These are phyloP conservation scores for Parascedosporium putredinis DNA, from an alignment of 2,329 filamentous ascomycete species.

Conservation along the genomic window DNA sequence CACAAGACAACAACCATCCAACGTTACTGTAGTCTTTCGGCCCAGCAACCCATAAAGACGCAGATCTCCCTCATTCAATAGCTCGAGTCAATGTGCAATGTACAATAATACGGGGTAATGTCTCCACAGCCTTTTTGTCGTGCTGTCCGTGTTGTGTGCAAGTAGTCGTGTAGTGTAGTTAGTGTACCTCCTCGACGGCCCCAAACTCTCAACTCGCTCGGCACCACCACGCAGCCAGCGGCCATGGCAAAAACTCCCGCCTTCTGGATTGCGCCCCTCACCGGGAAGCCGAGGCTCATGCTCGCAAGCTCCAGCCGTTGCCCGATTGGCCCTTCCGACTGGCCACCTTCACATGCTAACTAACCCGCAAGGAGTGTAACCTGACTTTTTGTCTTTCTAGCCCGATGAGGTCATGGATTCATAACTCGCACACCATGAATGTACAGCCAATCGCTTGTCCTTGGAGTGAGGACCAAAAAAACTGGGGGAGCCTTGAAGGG, in stretches of 20 bases:
- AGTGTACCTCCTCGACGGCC: too few relatives aligned
- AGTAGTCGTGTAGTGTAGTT: too few relatives aligned
- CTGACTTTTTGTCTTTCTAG: neutral
- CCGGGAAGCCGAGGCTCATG: slow-evolving; percentile 3
- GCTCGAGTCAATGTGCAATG: too few relatives aligned
- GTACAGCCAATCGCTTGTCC: too few relatives aligned
- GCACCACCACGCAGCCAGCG: neutral
- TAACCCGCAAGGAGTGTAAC: slow-evolving; percentile 2
- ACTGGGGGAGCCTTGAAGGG: neutral
- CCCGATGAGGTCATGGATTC: slow-evolving; percentile 1
- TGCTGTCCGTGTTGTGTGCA: too few relatives aligned
- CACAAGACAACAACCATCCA: too few relatives aligned
- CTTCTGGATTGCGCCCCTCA: too few relatives aligned
- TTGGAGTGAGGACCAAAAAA: too few relatives aligned
- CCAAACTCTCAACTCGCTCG: too few relatives aligned
- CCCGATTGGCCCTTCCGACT: neutral
- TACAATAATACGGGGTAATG: neutral
- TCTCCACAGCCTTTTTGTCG: neutral
- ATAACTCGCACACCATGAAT: too few relatives aligned
- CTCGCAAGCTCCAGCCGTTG: neutral
- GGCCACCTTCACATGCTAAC: slow-evolving; percentile 6
- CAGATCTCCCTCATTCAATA: too few relatives aligned
- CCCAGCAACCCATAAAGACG: neutral
- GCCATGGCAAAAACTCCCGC: neutral
- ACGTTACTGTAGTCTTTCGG: too few relatives aligned